These are phyloP conservation scores for Coprinopsis marcescibilis DNA, from an alignment of 768 basidiomycete genomes.

Conservation along the genomic window DNA sequence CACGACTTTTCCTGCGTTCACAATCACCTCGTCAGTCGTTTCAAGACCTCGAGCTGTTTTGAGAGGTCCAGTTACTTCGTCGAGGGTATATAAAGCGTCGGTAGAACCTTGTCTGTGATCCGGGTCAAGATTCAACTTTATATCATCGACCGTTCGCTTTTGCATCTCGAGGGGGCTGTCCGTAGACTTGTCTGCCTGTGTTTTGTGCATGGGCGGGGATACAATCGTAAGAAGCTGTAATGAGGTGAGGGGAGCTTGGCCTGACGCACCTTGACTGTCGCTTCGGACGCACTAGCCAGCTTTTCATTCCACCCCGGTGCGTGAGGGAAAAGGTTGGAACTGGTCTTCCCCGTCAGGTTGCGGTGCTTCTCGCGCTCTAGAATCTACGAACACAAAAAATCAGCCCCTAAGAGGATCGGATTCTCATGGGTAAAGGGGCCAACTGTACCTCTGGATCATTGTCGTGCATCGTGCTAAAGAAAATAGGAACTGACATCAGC, in stretches of 20 bases:
- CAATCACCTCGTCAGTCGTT: constrained; percentile 9
- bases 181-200: constrained; percentile 36
- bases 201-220: background rate
- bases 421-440: background rate
- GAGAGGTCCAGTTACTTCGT: constrained; percentile 44
- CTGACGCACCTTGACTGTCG: constrained; percentile 52
- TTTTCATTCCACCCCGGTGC: constrained; percentile 72
- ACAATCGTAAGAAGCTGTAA: background rate
- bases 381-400: too few relatives aligned
- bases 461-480: constrained; percentile 49
- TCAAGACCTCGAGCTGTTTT: constrained; percentile 26
- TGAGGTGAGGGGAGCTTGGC: background rate
- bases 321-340: constrained; percentile 40
- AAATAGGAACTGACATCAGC: background rate
- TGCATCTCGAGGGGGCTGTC: constrained; percentile 30
- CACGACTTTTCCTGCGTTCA: too few relatives aligned
- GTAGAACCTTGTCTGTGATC: constrained; percentile 29
- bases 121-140: constrained; percentile 31
- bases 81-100: constrained; percentile 31
- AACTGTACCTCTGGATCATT: constrained; percentile 46
- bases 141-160: constrained; percentile 35
- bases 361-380: constrained; percentile 49
- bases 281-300: constrained; percentile 61
- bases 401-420: too few relatives aligned
- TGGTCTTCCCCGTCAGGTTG: constrained; percentile 40